phyloP scores from a whole-genome alignment of 345 rosid species.

The Euphorbia tirucalli region DNA sequence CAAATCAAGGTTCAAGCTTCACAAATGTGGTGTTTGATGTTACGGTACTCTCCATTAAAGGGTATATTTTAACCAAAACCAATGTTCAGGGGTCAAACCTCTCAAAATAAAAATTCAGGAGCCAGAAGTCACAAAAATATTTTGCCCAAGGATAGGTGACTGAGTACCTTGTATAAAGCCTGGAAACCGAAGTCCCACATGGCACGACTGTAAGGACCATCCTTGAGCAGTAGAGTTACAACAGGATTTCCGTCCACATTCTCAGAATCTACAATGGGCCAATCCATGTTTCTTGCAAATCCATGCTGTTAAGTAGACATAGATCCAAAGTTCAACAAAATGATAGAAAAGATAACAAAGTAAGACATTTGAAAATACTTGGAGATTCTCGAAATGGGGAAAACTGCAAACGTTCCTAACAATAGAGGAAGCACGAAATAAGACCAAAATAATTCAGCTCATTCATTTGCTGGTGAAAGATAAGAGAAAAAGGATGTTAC shows the following conservation, averaged over 20 bases:
- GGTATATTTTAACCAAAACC: too few species aligned
- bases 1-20: too few species aligned
- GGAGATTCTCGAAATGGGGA: neutral
- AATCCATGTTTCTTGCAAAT: slow-evolving; percentile 92
- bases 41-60: too few species aligned
- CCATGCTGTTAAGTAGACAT: slow-evolving; percentile 61
- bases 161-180: slow-evolving; percentile 64
- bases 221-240: slow-evolving; percentile 77
- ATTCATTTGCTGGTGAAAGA: neutral
- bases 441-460: neutral
- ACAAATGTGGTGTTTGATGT: too few species aligned
- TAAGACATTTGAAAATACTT: neutral
- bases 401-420: too few species aligned
- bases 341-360: slow-evolving; percentile 1
- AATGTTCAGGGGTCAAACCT: too few species aligned
- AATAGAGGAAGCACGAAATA: neutral
- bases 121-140: too few species aligned
- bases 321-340: slow-evolving; percentile 19
- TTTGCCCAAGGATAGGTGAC: neutral
- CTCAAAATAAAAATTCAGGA: too few species aligned
- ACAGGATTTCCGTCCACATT: slow-evolving; percentile 55
- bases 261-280: slow-evolving; percentile 69
- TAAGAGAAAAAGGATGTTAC: slow-evolving; percentile 24
- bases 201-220: slow-evolving; percentile 76
- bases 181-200: slow-evolving; percentile 96